phyloP scores from a whole-genome alignment of 257 asterid genomes.

The Solanum megistacrolobum region DNA sequence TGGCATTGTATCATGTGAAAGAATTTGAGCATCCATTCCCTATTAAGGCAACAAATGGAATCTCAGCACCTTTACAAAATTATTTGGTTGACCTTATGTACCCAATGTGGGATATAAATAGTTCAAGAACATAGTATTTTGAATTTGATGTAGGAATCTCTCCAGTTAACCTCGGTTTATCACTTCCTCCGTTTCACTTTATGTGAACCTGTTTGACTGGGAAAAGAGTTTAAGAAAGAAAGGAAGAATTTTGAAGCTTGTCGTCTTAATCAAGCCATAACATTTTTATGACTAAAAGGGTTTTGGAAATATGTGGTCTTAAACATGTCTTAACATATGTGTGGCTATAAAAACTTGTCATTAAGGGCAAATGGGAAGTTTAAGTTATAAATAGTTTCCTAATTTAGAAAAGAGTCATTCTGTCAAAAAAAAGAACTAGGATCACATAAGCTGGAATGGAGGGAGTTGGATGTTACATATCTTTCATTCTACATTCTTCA shows the following conservation, averaged over 20 bases:
- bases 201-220: background rate
- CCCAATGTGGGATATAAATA: background rate
- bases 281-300: background rate
- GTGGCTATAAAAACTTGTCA: background rate
- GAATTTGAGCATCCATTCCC: background rate
- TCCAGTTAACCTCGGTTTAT: background rate
- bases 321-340: background rate
- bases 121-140: background rate
- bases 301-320: background rate
- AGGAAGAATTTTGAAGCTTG: background rate
- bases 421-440: background rate
- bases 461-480: background rate
- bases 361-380: background rate
- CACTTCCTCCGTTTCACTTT: background rate
- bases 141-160: background rate
- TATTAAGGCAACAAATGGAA: background rate
- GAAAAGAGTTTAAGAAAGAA: background rate
- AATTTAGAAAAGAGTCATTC: background rate
- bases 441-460: background rate
- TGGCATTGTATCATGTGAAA: background rate
- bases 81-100: background rate
- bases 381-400: background rate
- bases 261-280: background rate
- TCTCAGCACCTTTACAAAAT: background rate
- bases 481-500: background rate